Percentiles rank a stretch among this genome's conserved stretches.
Conservation (phyloP, 768 basidiomycete genomes). For the Boletus rubescentipes region DNA sequence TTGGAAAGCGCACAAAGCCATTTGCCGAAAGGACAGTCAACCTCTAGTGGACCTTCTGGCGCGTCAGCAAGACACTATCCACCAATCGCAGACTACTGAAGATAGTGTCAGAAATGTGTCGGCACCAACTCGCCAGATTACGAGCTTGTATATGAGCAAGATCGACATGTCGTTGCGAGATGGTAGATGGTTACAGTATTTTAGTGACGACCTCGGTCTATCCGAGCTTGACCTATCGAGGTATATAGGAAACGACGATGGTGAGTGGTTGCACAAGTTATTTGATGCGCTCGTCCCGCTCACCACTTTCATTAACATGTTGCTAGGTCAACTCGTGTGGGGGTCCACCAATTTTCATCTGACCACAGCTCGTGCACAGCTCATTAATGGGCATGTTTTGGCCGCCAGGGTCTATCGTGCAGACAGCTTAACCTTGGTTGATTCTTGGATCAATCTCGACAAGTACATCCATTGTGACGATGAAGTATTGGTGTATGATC, state of each 20-base stretch:
- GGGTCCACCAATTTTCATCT: background rate
- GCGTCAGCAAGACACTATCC: background rate
- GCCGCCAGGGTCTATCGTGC: background rate
- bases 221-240: constrained; percentile 1
- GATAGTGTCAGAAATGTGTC: background rate
- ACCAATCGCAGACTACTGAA: background rate
- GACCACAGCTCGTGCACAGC: background rate
- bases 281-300: background rate
- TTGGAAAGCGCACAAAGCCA: background rate
- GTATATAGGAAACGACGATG: constrained; percentile 1
- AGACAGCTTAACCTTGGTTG: background rate
- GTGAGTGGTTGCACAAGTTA: background rate
- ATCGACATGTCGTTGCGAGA: background rate
- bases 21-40: background rate
- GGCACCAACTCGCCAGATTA: background rate
- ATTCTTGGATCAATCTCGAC: constrained; percentile 8
- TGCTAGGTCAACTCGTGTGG: constrained; percentile 3
- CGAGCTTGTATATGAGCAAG: background rate
- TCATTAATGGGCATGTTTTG: background rate
- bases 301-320: background rate
- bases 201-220: background rate
- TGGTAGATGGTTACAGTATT: background rate
- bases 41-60: background rate
- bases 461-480: background rate
- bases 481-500: constrained; percentile 5